Evolutionary conservation across 805 yeast genomes (phyloP), one percentile per base, ranked within the genome.

Genomic region (Cyberlindnera mississippiensis): DNA sequence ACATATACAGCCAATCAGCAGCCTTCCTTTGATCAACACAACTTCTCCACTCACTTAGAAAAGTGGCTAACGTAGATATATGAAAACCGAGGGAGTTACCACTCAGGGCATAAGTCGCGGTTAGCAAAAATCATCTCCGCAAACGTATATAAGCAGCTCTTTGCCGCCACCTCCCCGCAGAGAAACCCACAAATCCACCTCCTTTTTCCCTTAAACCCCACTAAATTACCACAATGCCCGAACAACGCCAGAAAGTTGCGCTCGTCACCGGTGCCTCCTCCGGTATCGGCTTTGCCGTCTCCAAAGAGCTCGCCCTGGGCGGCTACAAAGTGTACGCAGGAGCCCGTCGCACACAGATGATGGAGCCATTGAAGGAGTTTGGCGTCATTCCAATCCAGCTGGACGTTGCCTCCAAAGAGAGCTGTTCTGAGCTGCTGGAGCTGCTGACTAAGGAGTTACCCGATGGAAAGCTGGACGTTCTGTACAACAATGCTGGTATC

Each of bases 401-500:
- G 41, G 95, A 85, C 53, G 85, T 85, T 19, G 60, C 82, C 0
- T 66, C 75, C 4, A 38, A 57, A 2, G 75, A 72, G 28, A 74
- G 78, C 24, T 75, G 82, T 32, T 17, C 50, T 6, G 49, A 63
- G 13, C 69, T 78, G 22, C 72, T 70, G 41, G 53, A 68, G 14
- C 62, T 63, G 19, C 66, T 82, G n/a, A 43, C 51, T 0, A 49
- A 53, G 2, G 67, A 72, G 30, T 44, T 66, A 27, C 67, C 72
- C 9, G 75, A 71, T 28, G 74, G 73, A 2, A 67, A 69, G 37
- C 58, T 83, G 42, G 87, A 84, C 52, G 51, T 81, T 9, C 60
- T 85, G 40, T 83, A 70, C 64, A 85, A 85, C 60, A 85, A 85
- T 59, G 95, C 95, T 1, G 90, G 90, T 14, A 81, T 75, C 51